These are phyloP conservation scores for Trypethelium eluteriae DNA, from an alignment of 495 filamentous ascomycete species.

Conservation along the genomic window DNA sequence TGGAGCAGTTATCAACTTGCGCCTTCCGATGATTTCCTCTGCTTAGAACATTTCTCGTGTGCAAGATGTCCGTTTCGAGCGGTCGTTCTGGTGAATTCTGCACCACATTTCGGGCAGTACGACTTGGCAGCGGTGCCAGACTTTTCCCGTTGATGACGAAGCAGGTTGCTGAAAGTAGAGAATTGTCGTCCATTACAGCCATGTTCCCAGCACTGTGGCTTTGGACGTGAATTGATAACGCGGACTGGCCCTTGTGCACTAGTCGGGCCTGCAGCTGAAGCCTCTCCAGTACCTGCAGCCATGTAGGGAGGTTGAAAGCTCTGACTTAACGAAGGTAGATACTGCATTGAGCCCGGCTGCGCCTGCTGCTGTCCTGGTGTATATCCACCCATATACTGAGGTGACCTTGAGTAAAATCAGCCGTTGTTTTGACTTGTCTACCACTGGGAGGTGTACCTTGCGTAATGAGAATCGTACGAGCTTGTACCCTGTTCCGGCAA, in stretches of 20 bases:
- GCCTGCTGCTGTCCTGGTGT: conserved; percentile 1
- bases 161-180: conserved; percentile 89
- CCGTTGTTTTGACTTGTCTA: neutral
- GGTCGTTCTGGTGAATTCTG: conserved; percentile 86
- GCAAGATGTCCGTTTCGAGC: conserved; percentile 81
- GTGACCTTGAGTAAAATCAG: neutral
- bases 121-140: conserved; percentile 82
- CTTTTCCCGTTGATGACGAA: conserved; percentile 89
- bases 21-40: conserved; percentile 38
- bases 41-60: conserved; percentile 79
- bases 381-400: neutral
- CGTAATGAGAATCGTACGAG: neutral
- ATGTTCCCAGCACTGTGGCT: conserved; percentile 93
- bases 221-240: conserved; percentile 66
- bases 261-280: conserved; percentile 11
- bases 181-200: conserved; percentile 91
- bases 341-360: neutral
- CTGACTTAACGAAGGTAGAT: conserved; percentile 4
- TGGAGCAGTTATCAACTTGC: neutral
- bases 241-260: conserved; percentile 44
- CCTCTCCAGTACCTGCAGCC: neutral
- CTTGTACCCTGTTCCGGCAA: neutral
- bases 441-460: neutral
- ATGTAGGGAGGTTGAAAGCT: neutral
- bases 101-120: conserved; percentile 77